Evolutionary conservation across 2,329 filamentous ascomycete genomes (phyloP), one percentile per base, ranked within the genome.

Genomic region (Westerdykella aurantiaca): DNA sequence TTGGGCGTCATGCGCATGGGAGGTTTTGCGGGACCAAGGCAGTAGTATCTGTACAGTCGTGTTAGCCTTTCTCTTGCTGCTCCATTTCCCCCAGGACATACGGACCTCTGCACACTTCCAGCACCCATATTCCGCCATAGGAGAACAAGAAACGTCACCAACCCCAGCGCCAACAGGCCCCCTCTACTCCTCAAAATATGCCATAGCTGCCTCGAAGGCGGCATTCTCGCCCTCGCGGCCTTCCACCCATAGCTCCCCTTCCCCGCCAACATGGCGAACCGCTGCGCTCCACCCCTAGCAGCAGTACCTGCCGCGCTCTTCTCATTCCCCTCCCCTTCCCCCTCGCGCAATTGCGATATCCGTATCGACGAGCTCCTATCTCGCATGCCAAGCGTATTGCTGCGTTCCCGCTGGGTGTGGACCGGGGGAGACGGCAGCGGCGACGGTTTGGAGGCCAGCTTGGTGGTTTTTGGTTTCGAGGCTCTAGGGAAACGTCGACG

Each of bases 1-100:
- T 96, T 96, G 44, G 85, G 74, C 34, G 86, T 81, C 88, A 98
- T 95, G 52, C 93, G 82, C 82, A 95, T 94, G 42, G 93, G 93
- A n/a, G 93, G 81, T 74, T 94, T 96, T 18, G 85, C 81, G 12
- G 93, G 91, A 11, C 93, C 93, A 79, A 89, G 97, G 75, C 93
- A 98, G 72, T 95, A 95, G 71, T 95, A 96, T 71, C 91, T 97
- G 62, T 50, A 46, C 41, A 34, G 9, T n/a, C 4, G n/a, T 33
- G 49, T 69, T 44, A 66, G 61, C 50, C 16, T 14, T 34, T 12
- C 25, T 29, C 25, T 29, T 9, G 4, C 18, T 16, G 22, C 29
- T 35, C n/a, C 1, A 39, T 29, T 29, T 29, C 25, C 25, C 7
- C 25, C 25, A 12, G 7, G 10, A 5, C 23, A 10, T 29, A 38